Evolutionary conservation across 176 grass and related monocot species (phyloP).

Genomic region (Aechmea fasciata): DNA sequence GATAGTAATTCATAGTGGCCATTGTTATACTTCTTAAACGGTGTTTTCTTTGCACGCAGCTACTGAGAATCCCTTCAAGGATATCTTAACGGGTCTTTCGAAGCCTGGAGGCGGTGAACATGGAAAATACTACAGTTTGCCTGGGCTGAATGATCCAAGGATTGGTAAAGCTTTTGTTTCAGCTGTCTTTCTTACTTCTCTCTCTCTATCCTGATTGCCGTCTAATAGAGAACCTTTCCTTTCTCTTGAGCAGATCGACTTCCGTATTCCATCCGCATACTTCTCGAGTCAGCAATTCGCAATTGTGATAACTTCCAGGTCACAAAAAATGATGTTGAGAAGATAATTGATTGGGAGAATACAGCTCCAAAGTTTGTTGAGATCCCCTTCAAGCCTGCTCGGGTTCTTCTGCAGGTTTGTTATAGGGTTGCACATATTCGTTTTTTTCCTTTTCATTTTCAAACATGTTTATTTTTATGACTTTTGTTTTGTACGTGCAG

Average conservation of each 20-base stretch:
- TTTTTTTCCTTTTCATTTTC: background rate
- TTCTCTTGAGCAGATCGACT: conserved; percentile 65
- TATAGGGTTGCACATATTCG: background rate
- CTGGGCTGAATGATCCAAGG: conserved; percentile 74
- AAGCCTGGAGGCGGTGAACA: conserved; percentile 79
- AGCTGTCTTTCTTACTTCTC: background rate
- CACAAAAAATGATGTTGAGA: conserved; percentile 66
- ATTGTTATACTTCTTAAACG: conserved; percentile 1
- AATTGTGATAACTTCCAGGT: conserved; percentile 95
- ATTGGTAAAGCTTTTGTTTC: conserved; percentile 43
- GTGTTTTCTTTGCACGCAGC: conserved; percentile 32
- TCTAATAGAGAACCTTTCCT: conserved; percentile 3
- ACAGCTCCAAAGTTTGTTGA: conserved; percentile 77
- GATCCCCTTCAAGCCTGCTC: conserved; percentile 91
- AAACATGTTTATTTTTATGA: background rate
- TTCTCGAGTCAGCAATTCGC: conserved; percentile 83
- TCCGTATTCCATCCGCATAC: conserved; percentile 79
- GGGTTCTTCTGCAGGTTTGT: conserved; percentile 87
- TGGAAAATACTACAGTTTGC: conserved; percentile 81
- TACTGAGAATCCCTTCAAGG: conserved; percentile 52
- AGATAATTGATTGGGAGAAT: conserved; percentile 95
- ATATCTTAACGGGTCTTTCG: conserved; percentile 62
- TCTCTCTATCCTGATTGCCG: conserved; percentile 5
- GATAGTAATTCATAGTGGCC: background rate
- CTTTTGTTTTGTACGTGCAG: conserved; percentile 22